Percentiles rank a stretch among this genome's conserved stretches.
Evolutionary conservation across 2,329 filamentous ascomycete genomes (phyloP).

Genomic region (Cladosporium sp.): DNA sequence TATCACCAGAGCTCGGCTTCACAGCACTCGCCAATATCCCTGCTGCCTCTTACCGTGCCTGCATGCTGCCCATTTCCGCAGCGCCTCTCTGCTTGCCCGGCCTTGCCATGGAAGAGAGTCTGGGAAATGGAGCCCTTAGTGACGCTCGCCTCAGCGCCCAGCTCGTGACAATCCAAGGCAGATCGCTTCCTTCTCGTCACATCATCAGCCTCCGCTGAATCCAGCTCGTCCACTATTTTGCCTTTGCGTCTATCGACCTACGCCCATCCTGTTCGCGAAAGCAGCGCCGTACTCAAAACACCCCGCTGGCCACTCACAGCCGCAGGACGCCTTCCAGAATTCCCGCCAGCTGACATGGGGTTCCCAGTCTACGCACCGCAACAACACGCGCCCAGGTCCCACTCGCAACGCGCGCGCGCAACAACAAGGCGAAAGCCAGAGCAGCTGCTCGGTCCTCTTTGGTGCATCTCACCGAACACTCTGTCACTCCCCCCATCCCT

Average conservation of each 20-base stretch:
- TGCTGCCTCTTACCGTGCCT: slow-evolving; percentile 4
- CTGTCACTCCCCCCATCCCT: slow-evolving; percentile 1
- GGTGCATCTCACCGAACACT: not conserved
- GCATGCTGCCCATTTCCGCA: slow-evolving; percentile 16
- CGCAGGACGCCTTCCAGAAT: slow-evolving; percentile 9
- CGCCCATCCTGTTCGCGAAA: slow-evolving; percentile 13
- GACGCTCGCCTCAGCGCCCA: not conserved
- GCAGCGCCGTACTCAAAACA: slow-evolving; percentile 14
- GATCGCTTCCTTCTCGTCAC: not conserved
- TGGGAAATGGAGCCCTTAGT: not conserved
- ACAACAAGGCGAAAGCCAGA: not conserved
- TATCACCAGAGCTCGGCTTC: slow-evolving; percentile 6
- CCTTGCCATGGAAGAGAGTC: not conserved
- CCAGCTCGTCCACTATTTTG: slow-evolving; percentile 13
- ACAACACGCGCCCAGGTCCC: not conserved
- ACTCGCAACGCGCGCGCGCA: not conserved
- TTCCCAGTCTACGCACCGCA: slow-evolving; percentile 6
- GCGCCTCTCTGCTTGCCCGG: slow-evolving; percentile 1
- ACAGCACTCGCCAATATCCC: slow-evolving; percentile 13
- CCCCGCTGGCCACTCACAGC: slow-evolving; percentile 14
- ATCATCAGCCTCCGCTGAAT: not conserved
- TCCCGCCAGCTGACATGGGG: slow-evolving; percentile 11
- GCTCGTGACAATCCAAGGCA: not conserved
- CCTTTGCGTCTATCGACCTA: slow-evolving; percentile 14
- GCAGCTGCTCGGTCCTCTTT: not conserved